Evolutionary conservation across 2,329 filamentous ascomycete genomes (phyloP), one percentile per base, ranked within the genome.

Genomic region (Onygenales sp.): DNA sequence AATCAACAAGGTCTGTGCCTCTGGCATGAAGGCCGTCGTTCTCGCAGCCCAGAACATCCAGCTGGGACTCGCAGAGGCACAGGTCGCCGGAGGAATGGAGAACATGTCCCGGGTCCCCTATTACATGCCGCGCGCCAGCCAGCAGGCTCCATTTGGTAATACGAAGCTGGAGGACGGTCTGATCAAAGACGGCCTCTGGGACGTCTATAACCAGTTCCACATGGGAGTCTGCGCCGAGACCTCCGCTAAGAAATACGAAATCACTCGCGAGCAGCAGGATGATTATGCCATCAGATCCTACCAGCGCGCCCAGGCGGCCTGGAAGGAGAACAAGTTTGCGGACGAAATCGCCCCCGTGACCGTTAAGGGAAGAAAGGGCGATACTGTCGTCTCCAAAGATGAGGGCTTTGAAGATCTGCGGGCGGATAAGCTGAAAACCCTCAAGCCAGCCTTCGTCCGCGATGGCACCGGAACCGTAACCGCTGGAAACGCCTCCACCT

Each of bases 171-270:
- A 95, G 69, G 93, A 98, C 65, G 93, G 92, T 0, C 73, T 98
- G 63, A 86, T 97, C 67, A 93, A 93, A 70, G 93, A 98, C 65
- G 93, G 93, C 0, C 74, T 98, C 57, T 95, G 89, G 76, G 93
- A 98, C 67, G 92, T 95, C 11, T 98, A 96, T 72, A 90, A 95
- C 69, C 82, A 95, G 67, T 87, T 96, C 65, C 93, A 97, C 72
- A 98, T 98, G 93, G 93, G 93, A 43, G 90, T 93, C 63, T 98
- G 93, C 67, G 91, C 91, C 13, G 93, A 98, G 75, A 89, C 86
- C 61, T 96, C 92, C 1, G 93, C 88, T 47, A 95, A 95, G 78
- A 92, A 91, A 63, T 81, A 89, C 70, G 75, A 80, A 1, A 81
- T 98, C 58, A 85, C 86, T 7, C 78, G 93, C 11, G 83, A 96